Conservation (phyloP, 257 asterid species). For the Solanum chilense region DNA sequence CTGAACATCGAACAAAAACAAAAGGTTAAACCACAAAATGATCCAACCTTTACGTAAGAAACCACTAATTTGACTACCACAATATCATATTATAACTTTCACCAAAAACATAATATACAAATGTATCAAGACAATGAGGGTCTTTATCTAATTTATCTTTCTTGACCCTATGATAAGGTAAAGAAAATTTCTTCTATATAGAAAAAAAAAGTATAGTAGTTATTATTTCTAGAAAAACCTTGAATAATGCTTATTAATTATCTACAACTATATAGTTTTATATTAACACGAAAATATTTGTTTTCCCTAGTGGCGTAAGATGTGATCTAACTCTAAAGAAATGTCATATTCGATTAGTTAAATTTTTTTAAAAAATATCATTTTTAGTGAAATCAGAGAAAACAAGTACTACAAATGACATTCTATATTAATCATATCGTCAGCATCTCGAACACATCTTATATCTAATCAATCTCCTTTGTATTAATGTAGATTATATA, state of each 20-base stretch:
- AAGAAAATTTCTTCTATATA: not conserved
- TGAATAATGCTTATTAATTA: not conserved
- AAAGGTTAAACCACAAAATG: not conserved
- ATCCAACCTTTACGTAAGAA: not conserved
- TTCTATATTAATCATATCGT: rapidly evolving
- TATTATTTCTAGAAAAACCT: not conserved
- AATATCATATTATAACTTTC: not conserved
- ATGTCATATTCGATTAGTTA: no score
- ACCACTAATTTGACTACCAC: not conserved
- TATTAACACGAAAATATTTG: not conserved
- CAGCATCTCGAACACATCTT: rapidly evolving
- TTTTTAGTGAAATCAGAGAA: not conserved
- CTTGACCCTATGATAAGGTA: not conserved
- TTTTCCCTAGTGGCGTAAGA: not conserved
- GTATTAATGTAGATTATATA: not conserved
- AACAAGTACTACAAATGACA: rapidly evolving
- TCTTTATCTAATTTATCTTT: not conserved
- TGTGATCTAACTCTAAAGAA: not conserved
- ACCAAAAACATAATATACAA: not conserved
- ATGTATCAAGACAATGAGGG: not conserved
- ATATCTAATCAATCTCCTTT: rapidly evolving
- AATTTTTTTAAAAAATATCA: no score
- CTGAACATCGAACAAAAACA: rapidly evolving
- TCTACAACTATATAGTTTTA: not conserved
- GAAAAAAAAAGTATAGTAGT: not conserved